A percentile compares a stretch with the other conserved stretches of the same genome.
Conservation (phyloP, 1,139 yeast species). For the Yamadazyma membranifaciens region DNA sequence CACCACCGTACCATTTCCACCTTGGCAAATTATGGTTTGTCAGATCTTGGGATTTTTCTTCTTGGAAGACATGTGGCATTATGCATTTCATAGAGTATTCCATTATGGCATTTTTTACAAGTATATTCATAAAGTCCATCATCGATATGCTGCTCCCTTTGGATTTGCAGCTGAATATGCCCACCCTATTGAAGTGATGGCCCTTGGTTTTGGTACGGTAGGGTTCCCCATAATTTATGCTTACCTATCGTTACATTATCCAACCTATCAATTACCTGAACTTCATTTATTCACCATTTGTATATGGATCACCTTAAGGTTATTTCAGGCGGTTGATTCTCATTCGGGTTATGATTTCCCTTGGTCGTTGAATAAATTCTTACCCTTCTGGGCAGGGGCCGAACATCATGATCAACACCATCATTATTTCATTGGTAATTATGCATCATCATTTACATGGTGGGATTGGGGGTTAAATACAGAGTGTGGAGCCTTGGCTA, state of each 20-base stretch:
- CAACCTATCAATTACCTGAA: slow-evolving; percentile 54
- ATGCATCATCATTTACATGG: slow-evolving; percentile 91
- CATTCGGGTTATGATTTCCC: slow-evolving; percentile 98
- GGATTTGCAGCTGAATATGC: slow-evolving; percentile 97
- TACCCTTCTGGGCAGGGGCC: slow-evolving; percentile 98
- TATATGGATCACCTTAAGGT: slow-evolving; percentile 82
- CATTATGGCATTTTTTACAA: slow-evolving; percentile 86
- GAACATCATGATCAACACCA: slow-evolving; percentile 98
- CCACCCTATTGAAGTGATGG: slow-evolving; percentile 88
- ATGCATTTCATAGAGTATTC: slow-evolving; percentile 86
- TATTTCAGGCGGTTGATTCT: slow-evolving; percentile 93
- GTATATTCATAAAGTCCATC: slow-evolving; percentile 93
- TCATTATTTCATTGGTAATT: slow-evolving; percentile 89
- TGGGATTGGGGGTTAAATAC: slow-evolving; percentile 86
- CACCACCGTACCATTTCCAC: slow-evolving; percentile 82
- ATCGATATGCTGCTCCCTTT: slow-evolving; percentile 94
- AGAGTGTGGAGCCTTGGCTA: slow-evolving; percentile 75
- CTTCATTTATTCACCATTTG: slow-evolving; percentile 83
- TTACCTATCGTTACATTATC: slow-evolving; percentile 27
- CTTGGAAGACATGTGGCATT: slow-evolving; percentile 93
- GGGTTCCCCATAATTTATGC: slow-evolving; percentile 78
- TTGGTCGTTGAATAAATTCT: slow-evolving; percentile 85
- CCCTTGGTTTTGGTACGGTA: slow-evolving; percentile 90
- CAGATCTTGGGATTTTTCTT: slow-evolving; percentile 78
- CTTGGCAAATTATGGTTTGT: slow-evolving; percentile 48